Evolutionary conservation across 2,329 filamentous ascomycete species (phyloP).

Genomic region (Cercospora zeae-maydis): DNA sequence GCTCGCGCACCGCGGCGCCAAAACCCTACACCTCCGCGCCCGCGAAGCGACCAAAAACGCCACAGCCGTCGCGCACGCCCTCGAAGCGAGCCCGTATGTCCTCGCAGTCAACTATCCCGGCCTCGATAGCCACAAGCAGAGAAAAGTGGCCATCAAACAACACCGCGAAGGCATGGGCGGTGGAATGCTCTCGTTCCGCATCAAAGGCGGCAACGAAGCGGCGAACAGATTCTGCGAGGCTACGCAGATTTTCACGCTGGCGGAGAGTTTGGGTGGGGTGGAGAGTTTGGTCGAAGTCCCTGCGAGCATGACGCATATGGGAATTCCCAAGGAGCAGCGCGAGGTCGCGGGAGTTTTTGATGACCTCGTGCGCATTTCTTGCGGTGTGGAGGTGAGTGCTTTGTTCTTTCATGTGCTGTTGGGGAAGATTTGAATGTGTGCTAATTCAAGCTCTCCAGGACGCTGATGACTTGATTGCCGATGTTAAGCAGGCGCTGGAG

Average conservation of each 20-base stretch:
- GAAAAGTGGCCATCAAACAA: constrained; percentile 79
- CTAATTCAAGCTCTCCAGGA: constrained; percentile 50
- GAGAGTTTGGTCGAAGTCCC: constrained; percentile 91
- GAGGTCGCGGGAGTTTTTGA: constrained; percentile 94
- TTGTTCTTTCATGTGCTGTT: background rate
- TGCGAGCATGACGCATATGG: constrained; percentile 93
- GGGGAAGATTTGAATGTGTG: background rate
- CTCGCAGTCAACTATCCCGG: constrained; percentile 94
- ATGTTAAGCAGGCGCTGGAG: constrained; percentile 79
- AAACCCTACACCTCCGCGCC: constrained; percentile 91
- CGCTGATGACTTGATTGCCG: constrained; percentile 72
- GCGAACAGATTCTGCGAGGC: constrained; percentile 89
- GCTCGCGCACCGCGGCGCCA: constrained; percentile 94
- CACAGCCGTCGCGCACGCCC: constrained; percentile 67
- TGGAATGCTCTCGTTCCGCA: constrained; percentile 95
- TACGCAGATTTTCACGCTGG: constrained; percentile 86
- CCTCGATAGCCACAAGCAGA: constrained; percentile 79
- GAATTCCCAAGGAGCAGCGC: constrained; percentile 83
- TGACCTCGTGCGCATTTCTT: constrained; percentile 88
- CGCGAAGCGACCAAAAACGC: constrained; percentile 82
- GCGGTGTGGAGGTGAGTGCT: constrained; percentile 66
- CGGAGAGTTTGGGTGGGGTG: constrained; percentile 87
- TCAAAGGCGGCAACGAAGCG: constrained; percentile 78
- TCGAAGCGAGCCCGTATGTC: constrained; percentile 77
- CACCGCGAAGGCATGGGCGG: constrained; percentile 93